phyloP scores from a whole-genome alignment of 106 monocot species.

The Agapanthus africanus region DNA sequence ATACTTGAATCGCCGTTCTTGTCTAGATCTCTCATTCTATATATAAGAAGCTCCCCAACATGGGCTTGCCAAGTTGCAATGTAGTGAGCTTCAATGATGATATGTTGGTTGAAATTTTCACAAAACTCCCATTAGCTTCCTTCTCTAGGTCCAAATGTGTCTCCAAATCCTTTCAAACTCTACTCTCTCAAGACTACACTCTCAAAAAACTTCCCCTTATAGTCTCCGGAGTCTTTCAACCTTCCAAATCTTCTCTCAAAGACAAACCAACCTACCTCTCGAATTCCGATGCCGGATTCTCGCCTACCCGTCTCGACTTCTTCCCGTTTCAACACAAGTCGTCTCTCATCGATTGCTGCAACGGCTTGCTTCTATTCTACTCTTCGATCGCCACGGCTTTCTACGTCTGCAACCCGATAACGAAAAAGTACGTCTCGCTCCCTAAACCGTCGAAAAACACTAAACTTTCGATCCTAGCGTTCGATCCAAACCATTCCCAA shows the following conservation, averaged over 20 bases:
- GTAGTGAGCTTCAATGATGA: constrained; percentile 22
- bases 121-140: constrained; percentile 33
- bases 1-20: no score
- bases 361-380: constrained; percentile 50
- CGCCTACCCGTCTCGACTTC: constrained; percentile 18
- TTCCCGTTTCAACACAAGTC: constrained; percentile 34
- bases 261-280: constrained; percentile 16
- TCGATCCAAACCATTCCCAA: constrained; percentile 27
- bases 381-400: background rate
- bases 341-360: constrained; percentile 44
- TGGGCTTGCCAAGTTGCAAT: background rate
- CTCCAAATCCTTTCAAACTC: constrained; percentile 31
- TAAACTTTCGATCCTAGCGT: constrained; percentile 33
- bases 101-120: constrained; percentile 42
- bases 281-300: constrained; percentile 8
- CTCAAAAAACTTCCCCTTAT: constrained; percentile 25
- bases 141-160: constrained; percentile 42
- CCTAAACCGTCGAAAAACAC: constrained; percentile 17
- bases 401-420: constrained; percentile 42
- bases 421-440: constrained; percentile 20
- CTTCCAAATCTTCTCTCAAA: background rate
- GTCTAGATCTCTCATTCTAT: background rate
- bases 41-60: background rate
- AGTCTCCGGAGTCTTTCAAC: constrained; percentile 29
- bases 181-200: constrained; percentile 33